Evolutionary conservation across 179 eudicot species (phyloP).

Genomic region (Amaranthus tricolor): DNA sequence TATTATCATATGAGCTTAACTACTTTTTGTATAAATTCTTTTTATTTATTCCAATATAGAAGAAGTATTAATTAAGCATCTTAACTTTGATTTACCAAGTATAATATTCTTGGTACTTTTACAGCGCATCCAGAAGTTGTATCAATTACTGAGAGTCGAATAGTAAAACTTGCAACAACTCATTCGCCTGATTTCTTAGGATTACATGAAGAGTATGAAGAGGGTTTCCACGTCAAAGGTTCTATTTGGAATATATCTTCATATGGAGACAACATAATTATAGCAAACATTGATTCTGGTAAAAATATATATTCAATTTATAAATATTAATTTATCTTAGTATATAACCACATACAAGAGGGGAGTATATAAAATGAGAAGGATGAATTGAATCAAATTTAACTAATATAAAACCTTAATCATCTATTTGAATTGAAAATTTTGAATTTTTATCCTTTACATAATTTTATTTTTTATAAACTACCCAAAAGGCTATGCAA

Average conservation of each 20-base stretch:
- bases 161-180: neutral
- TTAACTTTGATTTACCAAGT: no score
- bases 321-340: neutral
- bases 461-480: no score
- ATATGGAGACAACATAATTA: neutral
- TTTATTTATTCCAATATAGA: no score
- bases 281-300: neutral
- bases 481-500: no score
- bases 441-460: no score
- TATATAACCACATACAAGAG: no score
- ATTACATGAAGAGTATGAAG: neutral
- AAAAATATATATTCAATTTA: neutral
- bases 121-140: slow-evolving; percentile 1
- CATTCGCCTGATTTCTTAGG: neutral
- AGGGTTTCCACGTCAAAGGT: neutral
- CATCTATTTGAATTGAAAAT: no score
- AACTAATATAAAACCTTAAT: no score
- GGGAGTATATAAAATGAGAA: no score
- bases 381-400: no score
- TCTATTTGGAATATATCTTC: neutral
- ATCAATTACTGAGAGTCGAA: neutral
- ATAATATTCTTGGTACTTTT: neutral
- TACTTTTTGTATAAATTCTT: neutral
- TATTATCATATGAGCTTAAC: no score
- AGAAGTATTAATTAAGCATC: no score